A percentile compares a stretch with the other conserved stretches of the same genome.
phyloP scores from a whole-genome alignment of 2,329 filamentous ascomycete species.

The Macrophomina phaseolina region DNA sequence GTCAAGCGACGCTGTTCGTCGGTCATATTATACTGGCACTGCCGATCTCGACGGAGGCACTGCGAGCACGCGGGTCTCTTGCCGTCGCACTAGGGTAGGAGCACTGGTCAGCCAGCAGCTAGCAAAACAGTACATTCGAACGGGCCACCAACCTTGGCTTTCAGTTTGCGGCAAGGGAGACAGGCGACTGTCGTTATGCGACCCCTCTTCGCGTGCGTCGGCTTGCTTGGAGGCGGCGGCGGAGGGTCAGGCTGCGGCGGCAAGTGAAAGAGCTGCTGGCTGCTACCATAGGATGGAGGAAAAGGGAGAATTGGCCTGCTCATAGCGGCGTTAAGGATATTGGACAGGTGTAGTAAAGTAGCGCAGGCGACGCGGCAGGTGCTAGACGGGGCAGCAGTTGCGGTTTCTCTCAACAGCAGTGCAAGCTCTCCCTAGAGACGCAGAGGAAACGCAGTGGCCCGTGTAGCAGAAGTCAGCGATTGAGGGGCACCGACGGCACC shows the following conservation, averaged over 20 bases:
- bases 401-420: too few relatives aligned
- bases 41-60: conserved; percentile 30
- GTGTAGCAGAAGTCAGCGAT: too few relatives aligned
- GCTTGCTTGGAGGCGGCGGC: conserved; percentile 25
- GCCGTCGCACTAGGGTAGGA: conserved; percentile 32
- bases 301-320: conserved; percentile 29
- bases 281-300: conserved; percentile 5
- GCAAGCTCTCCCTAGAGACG: too few relatives aligned
- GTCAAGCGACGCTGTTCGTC: conserved; percentile 36
- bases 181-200: conserved; percentile 37
- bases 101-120: conserved; percentile 8
- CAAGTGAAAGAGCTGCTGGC: conserved; percentile 10
- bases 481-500: too few relatives aligned
- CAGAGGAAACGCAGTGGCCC: too few relatives aligned
- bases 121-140: too few relatives aligned
- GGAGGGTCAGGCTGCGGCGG: conserved; percentile 14
- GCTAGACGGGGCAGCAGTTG: too few relatives aligned
- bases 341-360: neutral
- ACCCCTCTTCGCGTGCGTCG: conserved; percentile 31
- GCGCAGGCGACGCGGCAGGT: too few relatives aligned
- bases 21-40: conserved; percentile 35
- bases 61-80: conserved; percentile 33
- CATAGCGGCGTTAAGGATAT: conserved; percentile 51
- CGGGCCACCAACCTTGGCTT: conserved; percentile 31
- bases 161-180: conserved; percentile 33